Conservation (phyloP, 805 yeast genomes). For the Monosporozyma servazzii region DNA sequence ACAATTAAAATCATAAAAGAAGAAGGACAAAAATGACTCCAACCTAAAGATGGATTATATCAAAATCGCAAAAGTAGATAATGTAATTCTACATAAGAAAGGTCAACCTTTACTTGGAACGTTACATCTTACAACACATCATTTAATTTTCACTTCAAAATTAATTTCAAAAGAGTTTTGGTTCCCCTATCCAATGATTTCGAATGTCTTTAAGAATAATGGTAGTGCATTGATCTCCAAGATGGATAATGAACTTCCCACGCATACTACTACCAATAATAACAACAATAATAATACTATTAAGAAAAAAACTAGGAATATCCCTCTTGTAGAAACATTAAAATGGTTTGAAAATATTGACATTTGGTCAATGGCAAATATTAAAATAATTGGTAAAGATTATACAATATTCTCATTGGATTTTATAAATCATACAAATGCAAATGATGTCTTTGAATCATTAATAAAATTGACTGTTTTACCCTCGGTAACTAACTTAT, state of each 20-base stretch:
- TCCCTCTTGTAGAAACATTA: background rate
- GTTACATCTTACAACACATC: constrained; percentile 66
- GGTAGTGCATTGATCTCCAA: constrained; percentile 37
- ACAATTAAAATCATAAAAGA: too few relatives aligned
- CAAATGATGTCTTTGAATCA: constrained; percentile 65
- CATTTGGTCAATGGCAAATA: constrained; percentile 36
- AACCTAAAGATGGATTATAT: constrained; percentile 38
- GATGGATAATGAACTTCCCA: constrained; percentile 2
- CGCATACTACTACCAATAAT: background rate
- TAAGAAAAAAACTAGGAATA: background rate
- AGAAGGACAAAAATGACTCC: background rate
- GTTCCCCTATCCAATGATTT: constrained; percentile 84
- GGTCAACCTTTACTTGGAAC: constrained; percentile 51
- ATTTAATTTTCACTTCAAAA: constrained; percentile 46
- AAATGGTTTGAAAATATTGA: constrained; percentile 22
- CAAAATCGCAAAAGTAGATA: constrained; percentile 43
- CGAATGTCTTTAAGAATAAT: constrained; percentile 46
- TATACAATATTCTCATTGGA: constrained; percentile 64
- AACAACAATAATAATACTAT: constrained; percentile 1
- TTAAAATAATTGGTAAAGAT: constrained; percentile 61
- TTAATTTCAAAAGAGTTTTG: constrained; percentile 56
- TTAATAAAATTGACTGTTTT: constrained; percentile 57
- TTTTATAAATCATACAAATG: constrained; percentile 47
- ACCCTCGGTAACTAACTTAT: constrained; percentile 45
- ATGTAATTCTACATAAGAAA: constrained; percentile 47